These are phyloP conservation scores for Alternaria brassicae DNA, from an alignment of 2,329 filamentous ascomycete genomes.

Conservation along the genomic window DNA sequence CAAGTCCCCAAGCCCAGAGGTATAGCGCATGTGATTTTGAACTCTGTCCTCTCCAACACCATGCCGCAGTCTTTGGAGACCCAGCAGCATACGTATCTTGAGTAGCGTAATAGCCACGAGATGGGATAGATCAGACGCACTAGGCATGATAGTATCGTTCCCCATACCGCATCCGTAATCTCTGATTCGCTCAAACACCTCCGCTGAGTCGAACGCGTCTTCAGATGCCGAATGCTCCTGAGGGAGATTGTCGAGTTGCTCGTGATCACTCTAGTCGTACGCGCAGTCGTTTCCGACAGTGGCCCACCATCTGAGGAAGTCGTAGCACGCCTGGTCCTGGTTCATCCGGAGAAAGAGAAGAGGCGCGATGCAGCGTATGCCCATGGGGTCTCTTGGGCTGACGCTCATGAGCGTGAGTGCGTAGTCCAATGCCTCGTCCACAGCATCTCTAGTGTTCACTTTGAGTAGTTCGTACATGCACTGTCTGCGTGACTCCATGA, in stretches of 20 bases:
- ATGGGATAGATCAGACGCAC: constrained; percentile 16
- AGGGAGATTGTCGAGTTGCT: no score
- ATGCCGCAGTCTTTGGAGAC: no score
- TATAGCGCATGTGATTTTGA: no score
- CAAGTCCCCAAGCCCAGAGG: no score
- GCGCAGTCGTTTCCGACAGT: constrained; percentile 23
- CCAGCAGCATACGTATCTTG: constrained; percentile 45
- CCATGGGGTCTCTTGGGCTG: not conserved
- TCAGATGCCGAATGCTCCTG: no score
- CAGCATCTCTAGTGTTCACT: not conserved
- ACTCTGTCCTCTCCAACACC: no score
- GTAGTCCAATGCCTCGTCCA: not conserved
- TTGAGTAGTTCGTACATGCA: not conserved
- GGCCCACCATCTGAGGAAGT: constrained; percentile 58
- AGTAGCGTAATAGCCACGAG: constrained; percentile 42
- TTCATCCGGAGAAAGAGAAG: constrained; percentile 55
- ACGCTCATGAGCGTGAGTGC: not conserved
- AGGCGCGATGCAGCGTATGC: constrained; percentile 53
- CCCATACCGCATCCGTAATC: constrained; percentile 39
- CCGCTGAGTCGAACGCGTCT: not conserved
- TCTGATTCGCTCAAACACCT: not conserved
- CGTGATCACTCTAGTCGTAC: not conserved
- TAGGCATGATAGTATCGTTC: constrained; percentile 52
- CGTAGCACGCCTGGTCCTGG: constrained; percentile 60
- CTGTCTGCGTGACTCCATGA: not conserved